Evolutionary conservation across 768 basidiomycete genomes (phyloP).

Genomic region (Psilocybe sp.): DNA sequence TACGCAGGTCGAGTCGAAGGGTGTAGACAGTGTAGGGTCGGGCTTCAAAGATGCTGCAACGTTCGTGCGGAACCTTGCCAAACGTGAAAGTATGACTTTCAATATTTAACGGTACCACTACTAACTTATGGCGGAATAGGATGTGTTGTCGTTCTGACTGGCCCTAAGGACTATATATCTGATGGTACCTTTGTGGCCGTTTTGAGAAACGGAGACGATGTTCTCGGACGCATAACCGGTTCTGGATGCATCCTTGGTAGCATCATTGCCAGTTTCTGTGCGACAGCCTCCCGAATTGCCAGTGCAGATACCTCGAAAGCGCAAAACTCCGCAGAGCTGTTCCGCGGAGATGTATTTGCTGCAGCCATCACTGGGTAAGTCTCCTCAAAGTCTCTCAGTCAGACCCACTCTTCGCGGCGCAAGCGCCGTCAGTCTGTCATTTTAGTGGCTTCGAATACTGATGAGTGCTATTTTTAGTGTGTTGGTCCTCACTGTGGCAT

Average conservation of each 20-base stretch:
- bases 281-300: conserved; percentile 48
- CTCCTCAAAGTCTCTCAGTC: neutral
- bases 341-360: conserved; percentile 74
- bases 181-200: conserved; percentile 73
- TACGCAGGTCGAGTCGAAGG: conserved; percentile 64
- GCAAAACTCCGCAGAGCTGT: conserved; percentile 40
- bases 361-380: conserved; percentile 77
- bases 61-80: conserved; percentile 70
- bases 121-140: conserved; percentile 39
- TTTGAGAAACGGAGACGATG: conserved; percentile 68
- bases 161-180: conserved; percentile 77
- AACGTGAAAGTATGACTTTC: conserved; percentile 62
- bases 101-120: neutral
- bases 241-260: conserved; percentile 86
- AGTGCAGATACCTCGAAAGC: conserved; percentile 17
- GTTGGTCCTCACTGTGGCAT: conserved; percentile 58
- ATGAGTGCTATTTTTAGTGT: conserved; percentile 34
- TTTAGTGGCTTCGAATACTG: conserved; percentile 4
- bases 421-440: neutral
- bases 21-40: conserved; percentile 81
- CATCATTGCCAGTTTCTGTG: conserved; percentile 77
- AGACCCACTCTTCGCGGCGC: neutral
- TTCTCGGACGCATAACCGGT: conserved; percentile 82
- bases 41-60: conserved; percentile 73
- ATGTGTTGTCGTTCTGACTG: conserved; percentile 80